Evolutionary conservation across 106 monocot genomes (phyloP), one percentile per base, ranked within the genome.

Genomic region (Dioscorea alata): DNA sequence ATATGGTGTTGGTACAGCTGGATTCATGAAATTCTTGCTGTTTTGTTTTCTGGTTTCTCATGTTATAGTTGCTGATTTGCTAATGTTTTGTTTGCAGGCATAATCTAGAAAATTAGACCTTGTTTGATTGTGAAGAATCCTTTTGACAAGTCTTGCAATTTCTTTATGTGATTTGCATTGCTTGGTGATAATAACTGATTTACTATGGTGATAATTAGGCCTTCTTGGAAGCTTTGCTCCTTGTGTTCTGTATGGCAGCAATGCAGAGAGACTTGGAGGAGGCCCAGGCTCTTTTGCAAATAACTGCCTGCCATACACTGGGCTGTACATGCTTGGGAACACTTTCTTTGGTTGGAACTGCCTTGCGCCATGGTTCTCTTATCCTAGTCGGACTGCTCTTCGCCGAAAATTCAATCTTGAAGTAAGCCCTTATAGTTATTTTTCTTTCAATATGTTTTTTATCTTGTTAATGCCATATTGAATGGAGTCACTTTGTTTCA

Each of bases 341-440:
- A 69, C 69, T 28, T 49, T 86, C 15, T 80, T 86, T 65, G 89
- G 93, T 32, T 89, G 84, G 70, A 93, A 93, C 51, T 76, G 85
- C 48, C 63, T 93, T 19, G 93, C 93, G 21, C 93, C 93, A 20
- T 86, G 81, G 76, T 70, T 84, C 21, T 82, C 89, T 28, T 74
- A 83, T 68, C 79, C 68, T 33, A 84, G 72, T 61, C 93, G 88
- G 13, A 82, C 86, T 20, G 79, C 93, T 12, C 76, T 93, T 65
- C 88, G 88, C 24, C 86, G 75, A 17, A 79, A 57, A 54, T 93
- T 78, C 79, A 88, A 93, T 73, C 85, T 93, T 57, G 85, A 88
- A 79, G 93, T 86, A 78, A 76, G 68, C 34, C 48, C 15, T 16
- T 4, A 1, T 66, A 42, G 42, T 42, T 42, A 10, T 42, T 42